Base-by-base conservation (phyloP, 176 grass and related monocot genomes). In the Oryza longistaminata region DNA sequence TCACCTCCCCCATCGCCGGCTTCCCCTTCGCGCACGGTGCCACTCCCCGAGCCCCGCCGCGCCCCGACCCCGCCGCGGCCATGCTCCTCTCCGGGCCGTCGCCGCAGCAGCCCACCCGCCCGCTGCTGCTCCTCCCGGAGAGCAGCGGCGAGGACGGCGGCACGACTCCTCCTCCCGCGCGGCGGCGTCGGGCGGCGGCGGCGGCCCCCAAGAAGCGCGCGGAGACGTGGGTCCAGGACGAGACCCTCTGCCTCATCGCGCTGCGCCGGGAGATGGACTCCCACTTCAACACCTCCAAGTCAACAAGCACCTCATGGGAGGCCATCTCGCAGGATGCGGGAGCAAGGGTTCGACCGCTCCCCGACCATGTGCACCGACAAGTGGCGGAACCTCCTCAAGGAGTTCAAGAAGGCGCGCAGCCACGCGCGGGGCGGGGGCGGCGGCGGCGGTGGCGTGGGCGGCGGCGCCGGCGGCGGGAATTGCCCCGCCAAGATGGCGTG, bases 281-380 rank as follows among this genome's bases (percentile, higher is more conserved):
- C 50, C 86, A 91, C 58, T 99, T 99, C 84, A 99, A 99, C 74
- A 96, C 93, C 75, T 96, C 96, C 70, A 99, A 99, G 82, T 99
- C 86, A 99, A 99, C 87, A 96, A 89, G 88, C 96, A 99, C 85
- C 88, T 99, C 77, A n/a, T 99, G 96, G 96, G 96, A 96, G 81
- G 85, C 92, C 85, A 99, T 99, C 72, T 99, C 96, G 46, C 49
- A 95, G 90, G 91, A 94, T 99, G 96, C 87, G 93, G 21, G 91
- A 94, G 68, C 92, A 99, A 62, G 96, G 93, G 42, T 99, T 89
- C 74, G 93, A 99, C 42, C 91, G 96, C 24, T 99, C 96, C 80
- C 91, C 93, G 64, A 94, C 91, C 92, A 99, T 99, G 93, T 99
- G 96, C 86, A 99, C 93, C 5, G 93, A 94, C 88, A 99, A 99